Conservation (phyloP, 257 asterid species). For the Nicotiana tabacum region DNA sequence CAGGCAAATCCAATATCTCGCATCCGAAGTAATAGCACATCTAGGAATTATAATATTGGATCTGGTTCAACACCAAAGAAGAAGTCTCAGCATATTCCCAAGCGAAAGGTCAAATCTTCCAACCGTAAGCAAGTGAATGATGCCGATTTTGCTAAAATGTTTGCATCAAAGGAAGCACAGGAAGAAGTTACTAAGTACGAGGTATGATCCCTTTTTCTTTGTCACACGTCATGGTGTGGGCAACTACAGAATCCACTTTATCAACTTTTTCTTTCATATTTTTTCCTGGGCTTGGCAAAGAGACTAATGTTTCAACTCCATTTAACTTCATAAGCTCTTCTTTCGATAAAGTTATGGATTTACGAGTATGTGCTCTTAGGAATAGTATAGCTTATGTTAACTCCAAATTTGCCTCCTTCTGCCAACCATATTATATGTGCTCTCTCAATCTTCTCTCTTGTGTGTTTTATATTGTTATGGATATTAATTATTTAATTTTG, state of each 20-base stretch:
- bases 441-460: background rate
- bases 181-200: constrained; percentile 62
- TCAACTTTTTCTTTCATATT: background rate
- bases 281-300: background rate
- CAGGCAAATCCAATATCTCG: constrained; percentile 53
- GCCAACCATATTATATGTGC: background rate
- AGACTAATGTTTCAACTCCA: background rate
- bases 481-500: background rate
- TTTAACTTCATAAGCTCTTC: constrained; percentile 2
- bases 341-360: background rate
- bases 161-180: constrained; percentile 59
- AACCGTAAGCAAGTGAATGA: constrained; percentile 45
- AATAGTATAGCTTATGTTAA: background rate
- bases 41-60: constrained; percentile 48
- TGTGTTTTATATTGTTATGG: background rate
- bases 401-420: background rate
- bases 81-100: constrained; percentile 41
- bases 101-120: constrained; percentile 37
- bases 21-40: constrained; percentile 51
- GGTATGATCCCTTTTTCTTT: constrained; percentile 33
- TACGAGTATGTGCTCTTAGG: background rate
- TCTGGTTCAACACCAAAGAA: constrained; percentile 47
- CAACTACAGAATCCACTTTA: background rate
- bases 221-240: background rate
- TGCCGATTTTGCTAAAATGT: constrained; percentile 54